Evolutionary conservation across 495 filamentous ascomycete species (phyloP), one percentile per base, ranked within the genome.

Genomic region (Talaromyces liani): DNA sequence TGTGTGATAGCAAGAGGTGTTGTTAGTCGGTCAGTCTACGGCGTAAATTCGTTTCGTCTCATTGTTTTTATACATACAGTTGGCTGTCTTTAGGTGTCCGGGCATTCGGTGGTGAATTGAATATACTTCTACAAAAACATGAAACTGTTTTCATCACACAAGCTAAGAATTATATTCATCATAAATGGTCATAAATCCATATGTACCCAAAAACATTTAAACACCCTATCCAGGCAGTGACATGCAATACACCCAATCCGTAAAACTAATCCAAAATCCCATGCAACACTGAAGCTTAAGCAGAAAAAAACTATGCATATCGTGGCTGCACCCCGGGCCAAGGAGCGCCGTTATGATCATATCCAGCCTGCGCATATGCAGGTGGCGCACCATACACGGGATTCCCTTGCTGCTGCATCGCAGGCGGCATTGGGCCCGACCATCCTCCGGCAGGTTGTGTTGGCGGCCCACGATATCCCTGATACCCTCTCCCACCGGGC

Each of bases 341-440:
- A 33, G 34, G 20, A 24, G 27, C 27, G 14, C 22, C 58, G 16
- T 20, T 47, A 22, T 51, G 25, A 33, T 41, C 45, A 34, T 53
- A 54, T 51, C 18, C 45, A 33, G 60, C 27, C 8, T 47, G 60
- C 3, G 27, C 22, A 20, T 49, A 53, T n/a, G 60, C 18, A 61
- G 39, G 45, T 2, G 45, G 24, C 5, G 29, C 56, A 16, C 56
- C 56, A 36, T 34, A 58, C 14, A 14, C 20, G 18, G 29, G 55
- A 34, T 33, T 61, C 10, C 27, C 60, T 25, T 62, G 12, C 47
- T 62, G 24, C 18, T 62, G 39, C 60, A 62, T 62, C 18, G 20
- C 45, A 18, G 41, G 60, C 1, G 60, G 60, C 27, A 62, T 62
- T 29, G 60, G 60, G 4, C 60, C 60, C 27, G 60, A 47, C 60